Conservation (phyloP, 352 stramenopile genomes). For the Phytophthora pseudosyringae region DNA sequence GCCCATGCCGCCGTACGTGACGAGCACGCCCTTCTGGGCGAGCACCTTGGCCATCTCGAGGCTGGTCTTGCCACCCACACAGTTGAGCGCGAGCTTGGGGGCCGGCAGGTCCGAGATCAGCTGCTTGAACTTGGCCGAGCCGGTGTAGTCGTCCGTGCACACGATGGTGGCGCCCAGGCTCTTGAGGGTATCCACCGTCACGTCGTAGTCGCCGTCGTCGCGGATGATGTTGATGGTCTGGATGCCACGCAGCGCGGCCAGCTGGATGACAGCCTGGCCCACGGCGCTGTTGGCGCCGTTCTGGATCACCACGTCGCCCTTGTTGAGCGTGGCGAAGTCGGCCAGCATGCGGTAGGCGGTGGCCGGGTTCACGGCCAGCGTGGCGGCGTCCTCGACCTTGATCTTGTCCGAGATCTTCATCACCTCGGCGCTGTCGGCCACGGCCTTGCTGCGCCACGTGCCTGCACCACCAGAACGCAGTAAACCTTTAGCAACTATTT, state of each 20-base stretch:
- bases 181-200: constrained; percentile 82
- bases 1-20: constrained; percentile 85
- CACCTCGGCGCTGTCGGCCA: constrained; percentile 67
- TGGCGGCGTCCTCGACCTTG: constrained; percentile 83
- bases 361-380: constrained; percentile 82
- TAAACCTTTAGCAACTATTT: constrained; percentile 11
- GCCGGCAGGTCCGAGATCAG: constrained; percentile 82
- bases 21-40: constrained; percentile 76
- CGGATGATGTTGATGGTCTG: constrained; percentile 92
- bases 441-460: constrained; percentile 78
- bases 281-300: constrained; percentile 91
- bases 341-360: constrained; percentile 88
- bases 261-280: constrained; percentile 88
- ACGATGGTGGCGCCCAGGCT: constrained; percentile 80
- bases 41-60: constrained; percentile 75
- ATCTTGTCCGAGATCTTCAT: constrained; percentile 88
- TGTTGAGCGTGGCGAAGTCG: constrained; percentile 81
- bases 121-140: constrained; percentile 85
- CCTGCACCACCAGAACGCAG: constrained; percentile 22
- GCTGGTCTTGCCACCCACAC: constrained; percentile 74
- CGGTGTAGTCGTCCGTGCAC: constrained; percentile 72
- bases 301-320: constrained; percentile 90
- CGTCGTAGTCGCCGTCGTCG: constrained; percentile 82
- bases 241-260: constrained; percentile 86
- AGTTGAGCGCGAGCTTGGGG: constrained; percentile 88